Evolutionary conservation across 2,329 filamentous ascomycete genomes (phyloP), one percentile per base, ranked within the genome.

Genomic region (Ophiostoma perfectum): DNA sequence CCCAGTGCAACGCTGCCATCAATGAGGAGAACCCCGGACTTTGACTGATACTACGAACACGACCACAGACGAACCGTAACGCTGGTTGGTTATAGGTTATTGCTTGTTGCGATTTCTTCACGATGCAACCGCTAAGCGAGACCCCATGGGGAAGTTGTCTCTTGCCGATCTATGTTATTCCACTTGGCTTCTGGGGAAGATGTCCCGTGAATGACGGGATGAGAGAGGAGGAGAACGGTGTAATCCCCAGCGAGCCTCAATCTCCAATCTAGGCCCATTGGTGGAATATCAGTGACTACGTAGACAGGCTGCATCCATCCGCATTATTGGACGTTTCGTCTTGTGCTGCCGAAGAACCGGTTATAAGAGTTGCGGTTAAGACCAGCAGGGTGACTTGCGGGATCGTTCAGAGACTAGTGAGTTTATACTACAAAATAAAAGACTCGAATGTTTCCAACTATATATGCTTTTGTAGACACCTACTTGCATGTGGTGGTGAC

Each of bases 221-320:
- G 49, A 55, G 49, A 55, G 49, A 55, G 8, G n/a, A 55, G 49
- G 49, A 12, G 49, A 27, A 27, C 49, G 18, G 14, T 12, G 49
- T 27, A 27, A 55, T 55, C 18, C 18, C 14, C n/a, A 55, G 49
- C 49, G 49, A 55, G 7, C 49, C 49, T 27, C 49, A 27, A 55
- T 27, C 49, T 12, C 49, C 49, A 55, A 55, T 55, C 27, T 55
- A 55, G 8, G 27, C 49, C 49, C 27, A 55, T 55, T 55, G 49
- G 49, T 55, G 49, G 49, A 55, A 55, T 55, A 55, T 55, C 49
- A 27, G 18, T 27, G 49, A 9, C 9, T 11, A 55, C 27, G 49
- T 12, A n/a, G 27, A n/a, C 49, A 55, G n/a, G 49, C 49, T 55
- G n/a, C 49, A 55, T 55, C 49, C 49, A 55, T 55, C 49, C 49